Conservation (phyloP, 495 filamentous ascomycete genomes). For the Aspergillus taichungensis region DNA sequence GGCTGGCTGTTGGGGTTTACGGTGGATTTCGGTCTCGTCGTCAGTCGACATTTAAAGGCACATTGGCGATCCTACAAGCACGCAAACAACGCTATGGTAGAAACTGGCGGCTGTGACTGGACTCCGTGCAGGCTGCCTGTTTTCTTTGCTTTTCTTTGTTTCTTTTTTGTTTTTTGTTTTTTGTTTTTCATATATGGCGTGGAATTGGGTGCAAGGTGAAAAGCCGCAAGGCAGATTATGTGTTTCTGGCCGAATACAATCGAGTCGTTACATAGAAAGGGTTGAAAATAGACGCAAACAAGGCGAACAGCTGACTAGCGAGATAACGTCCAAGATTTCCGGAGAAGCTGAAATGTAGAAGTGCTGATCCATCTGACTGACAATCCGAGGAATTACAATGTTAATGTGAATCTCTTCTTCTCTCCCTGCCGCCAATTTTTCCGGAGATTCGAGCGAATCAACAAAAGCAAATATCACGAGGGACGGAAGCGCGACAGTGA, state of each 20-base stretch:
- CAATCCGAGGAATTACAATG: slow-evolving; percentile 44
- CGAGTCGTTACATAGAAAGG: slow-evolving; percentile 41
- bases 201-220: slow-evolving; percentile 7
- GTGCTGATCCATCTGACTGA: slow-evolving; percentile 38
- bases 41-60: no score
- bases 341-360: slow-evolving; percentile 32
- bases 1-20: no score
- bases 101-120: slow-evolving; percentile 20
- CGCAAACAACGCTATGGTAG: slow-evolving; percentile 29
- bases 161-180: not conserved
- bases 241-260: slow-evolving; percentile 35
- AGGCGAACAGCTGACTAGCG: slow-evolving; percentile 37
- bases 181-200: not conserved
- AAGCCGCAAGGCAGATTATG: slow-evolving; percentile 14
- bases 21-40: not conserved
- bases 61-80: slow-evolving; percentile 32
- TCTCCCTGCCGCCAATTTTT: slow-evolving; percentile 38
- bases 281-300: slow-evolving; percentile 28
- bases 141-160: not conserved
- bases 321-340: slow-evolving; percentile 26
- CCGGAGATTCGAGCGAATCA: slow-evolving; percentile 35
- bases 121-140: slow-evolving; percentile 7
- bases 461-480: slow-evolving; percentile 36
- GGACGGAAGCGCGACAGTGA: slow-evolving; percentile 28
- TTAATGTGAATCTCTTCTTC: slow-evolving; percentile 32